Evolutionary conservation across 495 filamentous ascomycete species (phyloP).

Genomic region (Lophiotrema nucula): DNA sequence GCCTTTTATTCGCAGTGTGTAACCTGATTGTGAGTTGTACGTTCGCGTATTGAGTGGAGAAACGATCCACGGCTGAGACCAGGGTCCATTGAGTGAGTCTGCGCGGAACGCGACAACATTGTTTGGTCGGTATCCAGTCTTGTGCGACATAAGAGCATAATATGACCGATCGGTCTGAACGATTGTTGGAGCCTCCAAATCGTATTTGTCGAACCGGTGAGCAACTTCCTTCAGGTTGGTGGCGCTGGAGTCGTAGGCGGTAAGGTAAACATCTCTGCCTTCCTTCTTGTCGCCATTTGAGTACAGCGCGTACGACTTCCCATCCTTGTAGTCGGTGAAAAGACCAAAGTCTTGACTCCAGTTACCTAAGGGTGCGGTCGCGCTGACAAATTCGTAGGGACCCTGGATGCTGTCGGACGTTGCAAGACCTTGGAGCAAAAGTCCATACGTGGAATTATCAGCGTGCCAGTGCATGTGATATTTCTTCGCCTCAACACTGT

Average conservation of each 20-base stretch:
- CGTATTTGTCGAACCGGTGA: constrained; percentile 48
- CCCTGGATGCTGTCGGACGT: constrained; percentile 42
- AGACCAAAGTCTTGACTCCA: constrained; percentile 51
- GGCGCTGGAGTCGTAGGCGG: constrained; percentile 43
- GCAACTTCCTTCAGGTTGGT: constrained; percentile 42
- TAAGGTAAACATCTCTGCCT: constrained; percentile 46
- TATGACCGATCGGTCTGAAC: constrained; percentile 48
- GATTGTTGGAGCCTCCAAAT: constrained; percentile 49
- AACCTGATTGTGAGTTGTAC: constrained; percentile 56
- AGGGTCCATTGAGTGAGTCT: constrained; percentile 50
- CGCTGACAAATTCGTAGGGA: constrained; percentile 45
- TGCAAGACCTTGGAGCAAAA: constrained; percentile 47
- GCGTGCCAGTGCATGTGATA: constrained; percentile 53
- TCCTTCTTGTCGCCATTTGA: constrained; percentile 46
- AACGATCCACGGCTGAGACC: constrained; percentile 53
- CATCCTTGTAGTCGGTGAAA: constrained; percentile 48
- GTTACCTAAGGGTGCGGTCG: constrained; percentile 47
- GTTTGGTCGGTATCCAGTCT: constrained; percentile 50
- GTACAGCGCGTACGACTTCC: constrained; percentile 45
- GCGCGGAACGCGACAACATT: constrained; percentile 49
- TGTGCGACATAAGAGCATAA: constrained; percentile 49
- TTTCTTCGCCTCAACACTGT: constrained; percentile 38
- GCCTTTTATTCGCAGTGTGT: constrained; percentile 47
- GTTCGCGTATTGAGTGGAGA: constrained; percentile 50
- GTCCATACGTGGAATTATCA: constrained; percentile 47